phyloP scores from a whole-genome alignment of 805 yeast genomes.

The Peterozyma toletana region DNA sequence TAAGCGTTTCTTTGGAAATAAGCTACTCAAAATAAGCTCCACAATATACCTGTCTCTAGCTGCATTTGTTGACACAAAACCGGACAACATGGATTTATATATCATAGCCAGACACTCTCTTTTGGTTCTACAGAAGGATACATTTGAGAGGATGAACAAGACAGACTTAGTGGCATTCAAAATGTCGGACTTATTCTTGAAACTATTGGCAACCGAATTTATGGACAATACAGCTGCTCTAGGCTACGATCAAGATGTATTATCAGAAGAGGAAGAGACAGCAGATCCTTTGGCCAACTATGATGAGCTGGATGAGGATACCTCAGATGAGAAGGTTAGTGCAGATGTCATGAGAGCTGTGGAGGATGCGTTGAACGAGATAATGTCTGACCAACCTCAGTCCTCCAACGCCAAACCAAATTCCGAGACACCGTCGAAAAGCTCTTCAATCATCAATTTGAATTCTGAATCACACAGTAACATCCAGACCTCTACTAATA shows the following conservation, averaged over 20 bases:
- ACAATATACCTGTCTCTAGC: slow-evolving; percentile 26
- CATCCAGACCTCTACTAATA: slow-evolving; percentile 4
- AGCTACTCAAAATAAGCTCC: slow-evolving; percentile 20
- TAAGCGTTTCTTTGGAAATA: slow-evolving; percentile 29
- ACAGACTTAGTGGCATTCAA: slow-evolving; percentile 55
- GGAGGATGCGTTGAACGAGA: slow-evolving; percentile 59
- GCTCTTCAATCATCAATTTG: slow-evolving; percentile 1
- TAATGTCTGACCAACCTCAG: slow-evolving; percentile 28
- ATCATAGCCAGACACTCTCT: slow-evolving; percentile 50
- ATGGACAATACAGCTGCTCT: slow-evolving; percentile 1
- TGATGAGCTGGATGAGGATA: slow-evolving; percentile 19
- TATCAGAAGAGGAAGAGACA: slow-evolving; percentile 14
- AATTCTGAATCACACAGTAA: not conserved
- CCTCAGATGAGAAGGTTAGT: slow-evolving; percentile 26
- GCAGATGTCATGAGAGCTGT: slow-evolving; percentile 50
- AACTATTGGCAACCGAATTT: slow-evolving; percentile 38
- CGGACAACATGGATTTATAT: slow-evolving; percentile 27
- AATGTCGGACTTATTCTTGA: slow-evolving; percentile 46
- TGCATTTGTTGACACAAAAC: slow-evolving; percentile 22
- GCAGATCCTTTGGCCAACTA: slow-evolving; percentile 25
- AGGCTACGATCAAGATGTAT: not conserved
- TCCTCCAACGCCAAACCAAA: not conserved
- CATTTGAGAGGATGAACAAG: slow-evolving; percentile 41
- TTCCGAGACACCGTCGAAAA: not conserved
- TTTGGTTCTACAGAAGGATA: slow-evolving; percentile 49